Conservation (phyloP, 2,329 filamentous ascomycete species). For the Neofusicoccum umdonicola region DNA sequence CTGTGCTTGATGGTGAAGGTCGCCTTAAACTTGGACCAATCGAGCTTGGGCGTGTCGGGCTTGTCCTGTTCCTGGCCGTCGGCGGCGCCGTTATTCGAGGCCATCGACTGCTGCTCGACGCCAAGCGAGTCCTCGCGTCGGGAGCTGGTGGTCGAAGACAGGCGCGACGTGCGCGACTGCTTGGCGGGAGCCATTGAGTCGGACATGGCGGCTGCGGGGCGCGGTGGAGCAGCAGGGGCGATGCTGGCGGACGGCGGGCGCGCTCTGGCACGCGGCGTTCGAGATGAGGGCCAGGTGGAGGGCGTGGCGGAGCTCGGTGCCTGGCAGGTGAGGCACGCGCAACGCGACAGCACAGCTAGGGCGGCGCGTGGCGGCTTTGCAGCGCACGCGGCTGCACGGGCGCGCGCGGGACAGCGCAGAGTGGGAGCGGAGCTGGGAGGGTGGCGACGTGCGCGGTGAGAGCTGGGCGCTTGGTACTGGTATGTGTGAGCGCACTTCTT, state of each 20-base stretch:
- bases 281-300: neutral
- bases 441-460: neutral
- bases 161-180: neutral
- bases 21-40: conserved; percentile 13
- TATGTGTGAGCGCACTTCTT: neutral
- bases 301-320: neutral
- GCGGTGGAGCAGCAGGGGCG: neutral
- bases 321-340: neutral
- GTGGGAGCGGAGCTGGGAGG: neutral
- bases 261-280: neutral
- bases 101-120: neutral
- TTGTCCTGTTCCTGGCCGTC: neutral
- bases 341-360: neutral
- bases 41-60: neutral
- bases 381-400: conserved; percentile 6
- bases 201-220: conserved; percentile 1
- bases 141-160: neutral
- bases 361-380: neutral
- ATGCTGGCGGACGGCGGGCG: neutral
- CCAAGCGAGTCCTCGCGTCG: neutral
- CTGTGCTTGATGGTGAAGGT: conserved; percentile 14
- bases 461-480: neutral
- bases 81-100: neutral
- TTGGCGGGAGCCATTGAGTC: neutral
- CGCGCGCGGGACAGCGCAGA: neutral